Base-by-base conservation (phyloP, 129 eudicot species). In the Helianthus tuberosus region DNA sequence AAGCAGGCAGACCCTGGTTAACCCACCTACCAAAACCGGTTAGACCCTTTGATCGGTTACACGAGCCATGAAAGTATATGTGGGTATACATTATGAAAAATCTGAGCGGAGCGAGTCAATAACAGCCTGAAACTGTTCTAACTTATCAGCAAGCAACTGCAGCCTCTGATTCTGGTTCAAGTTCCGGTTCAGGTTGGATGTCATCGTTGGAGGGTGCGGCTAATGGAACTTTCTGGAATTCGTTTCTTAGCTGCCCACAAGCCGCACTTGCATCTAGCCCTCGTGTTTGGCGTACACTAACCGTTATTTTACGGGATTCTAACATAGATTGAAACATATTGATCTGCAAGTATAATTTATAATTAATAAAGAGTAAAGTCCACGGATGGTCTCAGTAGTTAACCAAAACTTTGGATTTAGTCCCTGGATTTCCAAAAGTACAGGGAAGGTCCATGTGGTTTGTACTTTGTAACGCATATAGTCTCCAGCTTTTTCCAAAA, bases 221-320 rank as follows among this genome's bases (percentile, higher is more conserved):
- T 78, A 95, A 80, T 3, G 97, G 99, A 46, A 68, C 81, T 83
- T 95, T 95, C 71, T 95, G 99, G 81, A 88, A 91, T 72, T 95
- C 91, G 12, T 95, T 95, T 72, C 96, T 64, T 78, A 95, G 85
- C 69, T 95, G 99, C 16, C 99, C 99, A 76, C 99, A 95, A 69
- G 99, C 99, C 41, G 99, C 99, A 74, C 96, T 84, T 75, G 96
- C 99, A 82, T 95, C 99, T 74, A 91, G 83, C 68, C 99, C 97
- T 53, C 99, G 86, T 44, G 99, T 95, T 73, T 91, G 96, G n/a
- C 99, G 99, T 66, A 95, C 92, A 35, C 99, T 95, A 17, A 82
- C 89, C 8, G 99, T 95, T 77, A 95, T 67, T 66, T 95, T 95
- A 54, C 92, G 87, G 3, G 94, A 85, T 78, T 95, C 99, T 39